Percentiles rank a stretch among this genome's conserved stretches.
These are phyloP conservation scores for Paracamarosporium sp. DNA, from an alignment of 2,329 filamentous ascomycete genomes.

Conservation along the genomic window DNA sequence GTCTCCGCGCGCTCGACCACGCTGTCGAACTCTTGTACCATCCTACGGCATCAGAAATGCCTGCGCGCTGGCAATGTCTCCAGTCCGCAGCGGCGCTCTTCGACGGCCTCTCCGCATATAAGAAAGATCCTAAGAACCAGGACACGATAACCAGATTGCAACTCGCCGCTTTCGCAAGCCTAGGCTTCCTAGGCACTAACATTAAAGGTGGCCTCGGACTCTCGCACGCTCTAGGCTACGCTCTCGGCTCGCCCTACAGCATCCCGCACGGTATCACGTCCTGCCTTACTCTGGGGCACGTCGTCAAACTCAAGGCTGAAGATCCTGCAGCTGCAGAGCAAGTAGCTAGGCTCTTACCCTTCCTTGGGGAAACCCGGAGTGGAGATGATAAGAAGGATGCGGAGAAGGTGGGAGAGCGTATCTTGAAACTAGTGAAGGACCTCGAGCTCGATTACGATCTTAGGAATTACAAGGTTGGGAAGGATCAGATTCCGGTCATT, in stretches of 20 bases:
- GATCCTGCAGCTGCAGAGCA: slow-evolving; percentile 54
- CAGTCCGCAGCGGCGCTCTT: slow-evolving; percentile 57
- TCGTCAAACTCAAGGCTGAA: slow-evolving; percentile 60
- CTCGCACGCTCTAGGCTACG: slow-evolving; percentile 57
- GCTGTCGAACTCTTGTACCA: slow-evolving; percentile 63
- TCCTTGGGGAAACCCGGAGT: slow-evolving; percentile 47
- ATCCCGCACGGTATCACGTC: slow-evolving; percentile 65
- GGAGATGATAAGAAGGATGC: slow-evolving; percentile 54
- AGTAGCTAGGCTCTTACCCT: slow-evolving; percentile 53
- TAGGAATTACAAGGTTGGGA: slow-evolving; percentile 53
- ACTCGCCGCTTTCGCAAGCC: slow-evolving; percentile 59
- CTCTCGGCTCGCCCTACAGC: slow-evolving; percentile 60
- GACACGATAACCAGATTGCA: slow-evolving; percentile 59
- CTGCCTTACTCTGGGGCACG: slow-evolving; percentile 61
- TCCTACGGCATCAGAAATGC: slow-evolving; percentile 59
- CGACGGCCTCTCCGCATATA: slow-evolving; percentile 55
- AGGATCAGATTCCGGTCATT: slow-evolving; percentile 52
- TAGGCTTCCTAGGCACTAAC: slow-evolving; percentile 60
- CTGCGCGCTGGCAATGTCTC: slow-evolving; percentile 54
- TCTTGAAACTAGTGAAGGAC: slow-evolving; percentile 52
- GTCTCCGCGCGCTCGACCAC: slow-evolving; percentile 62
- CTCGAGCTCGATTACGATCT: slow-evolving; percentile 55
- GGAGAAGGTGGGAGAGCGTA: slow-evolving; percentile 51
- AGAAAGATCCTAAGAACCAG: slow-evolving; percentile 53
- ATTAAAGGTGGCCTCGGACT: slow-evolving; percentile 60